Evolutionary conservation across 2,329 filamentous ascomycete species (phyloP).

Genomic region (Biscogniauxia marginata): DNA sequence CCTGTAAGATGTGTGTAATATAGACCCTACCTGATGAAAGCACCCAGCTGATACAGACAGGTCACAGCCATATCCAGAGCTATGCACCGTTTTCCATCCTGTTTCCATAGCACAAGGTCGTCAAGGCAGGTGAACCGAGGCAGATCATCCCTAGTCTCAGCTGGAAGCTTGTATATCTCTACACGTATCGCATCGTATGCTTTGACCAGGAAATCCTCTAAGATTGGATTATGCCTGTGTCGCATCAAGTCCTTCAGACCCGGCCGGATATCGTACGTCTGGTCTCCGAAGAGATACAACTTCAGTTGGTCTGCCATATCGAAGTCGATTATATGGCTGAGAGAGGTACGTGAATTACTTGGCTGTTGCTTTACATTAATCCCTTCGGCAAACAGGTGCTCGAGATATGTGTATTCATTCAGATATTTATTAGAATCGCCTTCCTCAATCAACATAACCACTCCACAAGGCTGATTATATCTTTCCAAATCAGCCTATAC

Average conservation of each 20-base stretch:
- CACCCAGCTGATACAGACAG: slow-evolving; percentile 19
- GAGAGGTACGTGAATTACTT: background rate
- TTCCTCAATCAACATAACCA: background rate
- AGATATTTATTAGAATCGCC: background rate
- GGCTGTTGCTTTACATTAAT: background rate
- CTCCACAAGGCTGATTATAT: background rate
- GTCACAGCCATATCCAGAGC: slow-evolving; percentile 24
- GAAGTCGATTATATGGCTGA: background rate
- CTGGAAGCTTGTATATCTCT: slow-evolving; percentile 17
- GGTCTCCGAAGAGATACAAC: slow-evolving; percentile 22
- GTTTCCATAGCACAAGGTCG: slow-evolving; percentile 22
- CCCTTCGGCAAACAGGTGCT: background rate
- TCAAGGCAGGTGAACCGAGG: slow-evolving; percentile 21
- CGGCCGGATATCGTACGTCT: slow-evolving; percentile 19
- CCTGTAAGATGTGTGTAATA: background rate
- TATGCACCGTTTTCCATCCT: slow-evolving; percentile 14
- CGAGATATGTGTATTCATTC: background rate
- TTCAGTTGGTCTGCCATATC: slow-evolving; percentile 6
- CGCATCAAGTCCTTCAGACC: slow-evolving; percentile 12
- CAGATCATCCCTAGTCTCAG: slow-evolving; percentile 13
- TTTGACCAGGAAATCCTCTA: slow-evolving; percentile 16
- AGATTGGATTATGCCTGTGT: slow-evolving; percentile 10
- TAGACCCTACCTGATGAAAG: slow-evolving; percentile 17
- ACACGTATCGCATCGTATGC: slow-evolving; percentile 14
- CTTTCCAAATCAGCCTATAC: background rate